Evolutionary conservation across 2,329 filamentous ascomycete genomes (phyloP), one percentile per base, ranked within the genome.

Genomic region (Cladophialophora immunda): DNA sequence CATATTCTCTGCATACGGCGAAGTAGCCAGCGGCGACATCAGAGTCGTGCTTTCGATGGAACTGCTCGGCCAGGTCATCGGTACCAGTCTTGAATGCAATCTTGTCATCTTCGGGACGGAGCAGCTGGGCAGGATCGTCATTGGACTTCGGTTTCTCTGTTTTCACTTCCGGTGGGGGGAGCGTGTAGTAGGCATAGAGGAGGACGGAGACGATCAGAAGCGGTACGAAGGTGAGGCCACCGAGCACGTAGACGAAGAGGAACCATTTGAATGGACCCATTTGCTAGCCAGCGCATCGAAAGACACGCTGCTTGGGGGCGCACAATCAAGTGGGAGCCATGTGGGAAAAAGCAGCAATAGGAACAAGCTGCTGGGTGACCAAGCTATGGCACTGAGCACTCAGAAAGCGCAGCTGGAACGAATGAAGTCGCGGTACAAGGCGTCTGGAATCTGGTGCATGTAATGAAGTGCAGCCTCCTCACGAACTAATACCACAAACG

Each of bases 21-120:
- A 97, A 97, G 81, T 96, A 97, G 19, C 93, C 94, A 8, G 93
- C 92, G 1, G 93, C 92, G 47, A 93, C 91, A 75, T 96, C 92
- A 36, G 88, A 84, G 66, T 93, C 90, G 70, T 89, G 85, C 22
- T 84, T 79, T 36, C 85, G 78, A 75, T 87, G 89, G 73, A 85
- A 83, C 66, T 90, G 87, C 50, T 90, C 87, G 62, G 85, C 87
- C 70, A 86, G 79, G 55, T 80, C 80, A 72, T 85, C 85, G 68
- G 87, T 87, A 38, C 84, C 86, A 11, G 85, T 85, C 71, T 89
- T 88, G 70, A 94, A 84, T 57, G 84, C 85, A 66, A 83, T 82
- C 66, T 86, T 83, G 74, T 93, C 89, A 76, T 93, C 91, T 1
- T 87, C 82, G 68, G 86, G 85, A 19, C 86, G 80, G 61, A 58